A percentile compares a stretch with the other conserved stretches of the same genome.
phyloP scores from a whole-genome alignment of 352 stramenopile genomes.

The Pythium periplocum region DNA sequence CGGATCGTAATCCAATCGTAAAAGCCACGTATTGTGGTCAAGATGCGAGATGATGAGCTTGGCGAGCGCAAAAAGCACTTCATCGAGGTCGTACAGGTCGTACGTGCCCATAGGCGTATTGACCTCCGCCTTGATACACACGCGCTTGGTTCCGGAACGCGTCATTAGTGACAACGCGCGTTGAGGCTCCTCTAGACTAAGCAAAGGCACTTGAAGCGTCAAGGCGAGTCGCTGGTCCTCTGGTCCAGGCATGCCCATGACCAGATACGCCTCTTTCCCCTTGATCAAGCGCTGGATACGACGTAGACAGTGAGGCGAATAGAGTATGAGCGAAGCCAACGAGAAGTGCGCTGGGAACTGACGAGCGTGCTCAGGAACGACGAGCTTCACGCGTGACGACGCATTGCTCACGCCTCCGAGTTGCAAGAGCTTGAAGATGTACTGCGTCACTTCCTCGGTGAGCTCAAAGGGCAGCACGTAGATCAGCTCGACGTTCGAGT shows the following conservation, averaged over 20 bases:
- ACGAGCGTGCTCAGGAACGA: constrained; percentile 77
- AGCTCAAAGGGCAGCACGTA: constrained; percentile 86
- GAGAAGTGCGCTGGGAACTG: constrained; percentile 82
- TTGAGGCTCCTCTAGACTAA: constrained; percentile 46
- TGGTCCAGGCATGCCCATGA: constrained; percentile 61
- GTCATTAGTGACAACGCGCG: constrained; percentile 52
- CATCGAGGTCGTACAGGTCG: constrained; percentile 87
- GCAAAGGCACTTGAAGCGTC: constrained; percentile 67
- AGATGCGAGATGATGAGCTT: constrained; percentile 86
- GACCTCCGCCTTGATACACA: constrained; percentile 82
- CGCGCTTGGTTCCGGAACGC: constrained; percentile 70
- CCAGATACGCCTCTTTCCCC: constrained; percentile 68
- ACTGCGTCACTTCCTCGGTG: constrained; percentile 65
- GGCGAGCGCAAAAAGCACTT: constrained; percentile 74
- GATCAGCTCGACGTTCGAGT: constrained; percentile 80
- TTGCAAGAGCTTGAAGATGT: constrained; percentile 83
- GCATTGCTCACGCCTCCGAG: constrained; percentile 61
- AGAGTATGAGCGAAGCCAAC: constrained; percentile 73
- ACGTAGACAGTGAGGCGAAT: constrained; percentile 75
- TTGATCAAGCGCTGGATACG: constrained; percentile 54
- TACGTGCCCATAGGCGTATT: constrained; percentile 84
- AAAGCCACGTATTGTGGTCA: constrained; percentile 67
- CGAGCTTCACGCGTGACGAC: constrained; percentile 61
- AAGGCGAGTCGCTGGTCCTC: constrained; percentile 83
- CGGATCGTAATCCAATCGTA: constrained; percentile 82